phyloP scores from a whole-genome alignment of 116 monocot species.

The Papilionanthe hybrid region DNA sequence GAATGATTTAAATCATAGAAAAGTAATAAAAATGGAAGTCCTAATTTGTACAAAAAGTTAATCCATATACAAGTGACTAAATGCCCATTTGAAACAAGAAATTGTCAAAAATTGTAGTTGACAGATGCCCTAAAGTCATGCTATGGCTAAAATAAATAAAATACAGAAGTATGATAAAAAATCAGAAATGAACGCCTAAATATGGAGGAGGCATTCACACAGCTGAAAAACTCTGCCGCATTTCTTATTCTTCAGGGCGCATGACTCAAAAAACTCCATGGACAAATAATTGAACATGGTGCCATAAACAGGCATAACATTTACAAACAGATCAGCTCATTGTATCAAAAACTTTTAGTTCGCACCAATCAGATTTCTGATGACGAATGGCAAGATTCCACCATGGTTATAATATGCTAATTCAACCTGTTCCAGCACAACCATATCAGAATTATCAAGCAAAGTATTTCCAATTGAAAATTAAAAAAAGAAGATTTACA shows the following conservation, averaged over 20 bases:
- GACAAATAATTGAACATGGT: neutral
- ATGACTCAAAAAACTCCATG: neutral
- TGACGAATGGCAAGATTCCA: slow-evolving; percentile 49
- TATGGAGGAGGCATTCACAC: neutral
- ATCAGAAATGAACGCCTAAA: neutral
- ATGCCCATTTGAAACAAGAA: too few species aligned
- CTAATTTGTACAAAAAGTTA: too few species aligned
- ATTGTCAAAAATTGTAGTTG: neutral
- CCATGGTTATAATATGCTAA: slow-evolving; percentile 47
- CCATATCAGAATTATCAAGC: neutral
- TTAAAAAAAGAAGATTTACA: too few species aligned
- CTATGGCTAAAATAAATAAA: neutral
- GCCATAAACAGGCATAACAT: neutral
- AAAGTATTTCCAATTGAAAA: neutral
- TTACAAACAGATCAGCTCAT: neutral
- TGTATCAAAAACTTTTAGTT: slow-evolving; percentile 12
- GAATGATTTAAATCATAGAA: too few species aligned
- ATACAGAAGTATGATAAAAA: neutral
- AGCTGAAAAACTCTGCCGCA: neutral
- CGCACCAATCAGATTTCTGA: slow-evolving; percentile 26
- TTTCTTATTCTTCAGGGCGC: neutral
- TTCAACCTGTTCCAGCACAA: slow-evolving; percentile 30
- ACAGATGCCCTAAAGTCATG: neutral
- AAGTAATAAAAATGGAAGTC: too few species aligned
- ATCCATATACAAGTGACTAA: too few species aligned